phyloP scores from a whole-genome alignment of 2,329 filamentous ascomycete species.

The Myriosclerotinia duriaeana region DNA sequence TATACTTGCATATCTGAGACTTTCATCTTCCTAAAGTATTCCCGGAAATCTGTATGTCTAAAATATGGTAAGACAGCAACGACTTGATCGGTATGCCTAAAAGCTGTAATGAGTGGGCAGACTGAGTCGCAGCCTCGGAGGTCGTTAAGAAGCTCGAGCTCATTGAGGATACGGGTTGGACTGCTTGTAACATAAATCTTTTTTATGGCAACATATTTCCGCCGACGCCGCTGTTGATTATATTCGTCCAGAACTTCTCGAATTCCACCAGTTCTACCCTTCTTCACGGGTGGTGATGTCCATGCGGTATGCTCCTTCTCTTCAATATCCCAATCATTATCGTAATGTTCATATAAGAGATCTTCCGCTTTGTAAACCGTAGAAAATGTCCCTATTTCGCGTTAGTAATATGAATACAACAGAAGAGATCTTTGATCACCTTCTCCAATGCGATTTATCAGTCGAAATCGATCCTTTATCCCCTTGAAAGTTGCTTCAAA shows the following conservation, averaged over 20 bases:
- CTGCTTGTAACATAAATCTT: conserved; percentile 99
- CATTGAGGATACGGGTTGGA: conserved; percentile 89
- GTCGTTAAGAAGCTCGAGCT: conserved; percentile 89
- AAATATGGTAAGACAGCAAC: conserved; percentile 95
- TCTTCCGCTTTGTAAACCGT: conserved; percentile 99
- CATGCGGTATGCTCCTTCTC: conserved; percentile 64
- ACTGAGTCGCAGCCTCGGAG: conserved; percentile 80
- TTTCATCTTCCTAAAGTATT: conserved; percentile 89
- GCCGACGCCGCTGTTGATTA: conserved; percentile 47
- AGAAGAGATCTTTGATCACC: conserved; percentile 51
- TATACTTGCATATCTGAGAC: conserved; percentile 86
- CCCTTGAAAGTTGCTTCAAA: conserved; percentile 80
- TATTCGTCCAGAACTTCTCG: conserved; percentile 35
- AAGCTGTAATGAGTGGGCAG: conserved; percentile 95
- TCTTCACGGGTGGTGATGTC: conserved; percentile 66
- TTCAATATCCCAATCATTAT: conserved; percentile 83
- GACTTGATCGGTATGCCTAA: conserved; percentile 90
- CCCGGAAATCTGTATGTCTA: conserved; percentile 88
- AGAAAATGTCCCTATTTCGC: conserved; percentile 79
- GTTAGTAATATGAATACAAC: conserved; percentile 26
- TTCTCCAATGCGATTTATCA: conserved; percentile 97
- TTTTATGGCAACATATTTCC: conserved; percentile 92
- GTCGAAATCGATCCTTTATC: conserved; percentile 78
- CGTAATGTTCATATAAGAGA: conserved; percentile 75
- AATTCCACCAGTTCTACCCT: conserved; percentile 45